Conservation (phyloP, 768 basidiomycete genomes). For the Macrocybe gigantea region DNA sequence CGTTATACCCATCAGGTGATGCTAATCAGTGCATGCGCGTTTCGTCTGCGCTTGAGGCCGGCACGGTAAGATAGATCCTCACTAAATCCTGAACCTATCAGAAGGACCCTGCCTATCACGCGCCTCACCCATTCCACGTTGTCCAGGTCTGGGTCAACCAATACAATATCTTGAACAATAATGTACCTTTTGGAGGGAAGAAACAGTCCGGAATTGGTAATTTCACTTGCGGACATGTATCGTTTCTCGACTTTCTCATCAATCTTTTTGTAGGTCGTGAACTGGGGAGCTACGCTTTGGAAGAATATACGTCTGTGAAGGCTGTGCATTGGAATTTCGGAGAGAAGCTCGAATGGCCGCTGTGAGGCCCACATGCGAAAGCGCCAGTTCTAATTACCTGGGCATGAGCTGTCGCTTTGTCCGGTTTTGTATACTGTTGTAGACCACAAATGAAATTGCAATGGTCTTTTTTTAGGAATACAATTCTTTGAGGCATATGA, state of each 20-base stretch:
- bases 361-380: slow-evolving; percentile 29
- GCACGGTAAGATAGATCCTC: slow-evolving; percentile 52
- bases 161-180: slow-evolving; percentile 77
- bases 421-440: too few relatives aligned
- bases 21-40: slow-evolving; percentile 88
- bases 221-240: slow-evolving; percentile 11
- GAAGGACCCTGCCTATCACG: slow-evolving; percentile 4
- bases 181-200: slow-evolving; percentile 94
- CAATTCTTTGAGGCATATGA: too few relatives aligned
- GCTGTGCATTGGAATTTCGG: slow-evolving; percentile 88
- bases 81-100: not conserved
- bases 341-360: slow-evolving; percentile 73
- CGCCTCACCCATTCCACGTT: not conserved
- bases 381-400: not conserved
- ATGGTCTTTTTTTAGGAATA: too few relatives aligned
- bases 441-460: too few relatives aligned
- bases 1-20: slow-evolving; percentile 42
- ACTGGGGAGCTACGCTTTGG: slow-evolving; percentile 78
- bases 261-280: slow-evolving; percentile 59
- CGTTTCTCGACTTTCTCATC: slow-evolving; percentile 1
- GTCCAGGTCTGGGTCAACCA: slow-evolving; percentile 87
- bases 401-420: not conserved
- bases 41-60: slow-evolving; percentile 79
- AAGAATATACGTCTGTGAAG: slow-evolving; percentile 79
- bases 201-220: slow-evolving; percentile 85